Conservation (phyloP, 2,329 filamentous ascomycete genomes). For the Beauveria pseudobassiana region DNA sequence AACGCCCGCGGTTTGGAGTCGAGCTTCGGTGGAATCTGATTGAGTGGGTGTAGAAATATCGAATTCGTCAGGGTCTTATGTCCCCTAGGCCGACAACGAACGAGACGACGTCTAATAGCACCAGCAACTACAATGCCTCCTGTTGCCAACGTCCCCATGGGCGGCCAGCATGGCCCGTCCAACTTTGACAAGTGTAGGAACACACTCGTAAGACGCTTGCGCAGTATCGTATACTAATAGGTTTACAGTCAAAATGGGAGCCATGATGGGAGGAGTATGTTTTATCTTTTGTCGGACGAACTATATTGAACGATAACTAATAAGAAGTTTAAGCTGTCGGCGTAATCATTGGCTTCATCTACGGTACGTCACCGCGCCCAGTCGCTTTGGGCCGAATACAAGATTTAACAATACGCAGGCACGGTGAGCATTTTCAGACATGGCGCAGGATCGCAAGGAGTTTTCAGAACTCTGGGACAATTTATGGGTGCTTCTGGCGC, state of each 20-base stretch:
- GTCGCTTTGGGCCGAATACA: conserved; percentile 7
- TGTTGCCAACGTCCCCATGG: conserved; percentile 29
- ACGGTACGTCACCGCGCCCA: conserved; percentile 50
- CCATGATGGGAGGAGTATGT: conserved; percentile 96
- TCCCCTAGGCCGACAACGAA: neutral
- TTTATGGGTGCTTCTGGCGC: conserved; percentile 94
- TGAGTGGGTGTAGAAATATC: neutral
- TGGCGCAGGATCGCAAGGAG: conserved; percentile 85
- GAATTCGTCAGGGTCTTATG: neutral
- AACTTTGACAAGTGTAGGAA: conserved; percentile 47
- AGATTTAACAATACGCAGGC: conserved; percentile 43
- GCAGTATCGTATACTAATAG: conserved; percentile 14
- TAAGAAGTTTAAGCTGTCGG: conserved; percentile 64
- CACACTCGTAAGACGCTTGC: neutral
- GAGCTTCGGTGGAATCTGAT: neutral
- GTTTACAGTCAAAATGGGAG: conserved; percentile 84
- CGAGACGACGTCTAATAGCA: neutral
- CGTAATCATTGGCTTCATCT: conserved; percentile 95
- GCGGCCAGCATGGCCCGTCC: conserved; percentile 40
- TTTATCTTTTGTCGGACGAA: neutral
- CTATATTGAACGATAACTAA: conserved; percentile 22
- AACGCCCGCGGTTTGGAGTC: neutral
- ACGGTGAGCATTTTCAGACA: conserved; percentile 93
- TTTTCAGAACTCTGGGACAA: conserved; percentile 89
- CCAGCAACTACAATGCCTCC: conserved; percentile 29